Percentiles rank a stretch among this genome's conserved stretches.
phyloP scores from a whole-genome alignment of 345 rosid species.

The Citrus inodora region DNA sequence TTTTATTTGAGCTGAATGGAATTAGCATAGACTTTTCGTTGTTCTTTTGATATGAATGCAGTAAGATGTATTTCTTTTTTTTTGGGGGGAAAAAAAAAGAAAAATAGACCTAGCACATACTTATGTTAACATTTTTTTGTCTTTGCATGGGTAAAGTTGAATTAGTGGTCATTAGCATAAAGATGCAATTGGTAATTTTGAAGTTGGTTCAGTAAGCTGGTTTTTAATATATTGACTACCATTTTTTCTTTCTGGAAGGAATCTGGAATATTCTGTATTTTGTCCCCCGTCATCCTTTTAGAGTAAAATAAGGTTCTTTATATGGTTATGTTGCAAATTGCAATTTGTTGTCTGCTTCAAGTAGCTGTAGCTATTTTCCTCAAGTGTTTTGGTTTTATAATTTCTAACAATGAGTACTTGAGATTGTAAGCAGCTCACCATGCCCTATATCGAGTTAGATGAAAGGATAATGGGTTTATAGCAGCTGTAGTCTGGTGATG shows the following conservation, averaged over 20 bases:
- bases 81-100: neutral
- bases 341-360: neutral
- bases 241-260: neutral
- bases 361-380: neutral
- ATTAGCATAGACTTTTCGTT: neutral
- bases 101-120: neutral
- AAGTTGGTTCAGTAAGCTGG: neutral
- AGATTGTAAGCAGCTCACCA: neutral
- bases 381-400: neutral
- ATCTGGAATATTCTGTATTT: neutral
- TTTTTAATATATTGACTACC: neutral
- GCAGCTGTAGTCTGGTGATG: neutral
- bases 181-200: no score
- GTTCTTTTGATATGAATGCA: neutral
- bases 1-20: neutral
- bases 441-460: neutral
- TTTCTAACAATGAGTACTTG: neutral
- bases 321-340: neutral
- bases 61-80: neutral
- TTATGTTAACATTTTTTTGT: neutral
- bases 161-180: neutral
- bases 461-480: neutral
- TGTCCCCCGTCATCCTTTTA: neutral
- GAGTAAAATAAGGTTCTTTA: neutral
- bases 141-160: neutral